phyloP scores from a whole-genome alignment of 768 basidiomycete species.

The Panellus pusillus region DNA sequence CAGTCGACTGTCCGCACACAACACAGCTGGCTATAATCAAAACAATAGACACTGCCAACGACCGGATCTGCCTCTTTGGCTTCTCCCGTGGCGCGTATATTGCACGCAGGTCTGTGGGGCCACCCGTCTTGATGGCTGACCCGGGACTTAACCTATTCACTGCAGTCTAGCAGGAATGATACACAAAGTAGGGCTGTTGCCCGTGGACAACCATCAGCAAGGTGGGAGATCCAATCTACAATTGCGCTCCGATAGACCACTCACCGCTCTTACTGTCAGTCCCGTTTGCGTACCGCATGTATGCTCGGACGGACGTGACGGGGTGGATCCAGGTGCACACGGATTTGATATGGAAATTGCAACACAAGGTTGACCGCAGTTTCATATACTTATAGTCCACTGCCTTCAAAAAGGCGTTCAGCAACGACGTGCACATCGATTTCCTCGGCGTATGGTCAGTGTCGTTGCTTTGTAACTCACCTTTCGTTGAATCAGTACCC shows the following conservation, averaged over 20 bases:
- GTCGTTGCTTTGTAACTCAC: neutral
- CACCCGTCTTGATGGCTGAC: neutral
- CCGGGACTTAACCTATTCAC: neutral
- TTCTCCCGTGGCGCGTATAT: constrained; percentile 71
- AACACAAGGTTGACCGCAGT: neutral
- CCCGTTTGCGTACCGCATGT: constrained; percentile 66
- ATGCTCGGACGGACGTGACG: constrained; percentile 46
- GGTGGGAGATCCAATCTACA: neutral
- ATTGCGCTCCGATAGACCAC: neutral
- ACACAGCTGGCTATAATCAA: neutral
- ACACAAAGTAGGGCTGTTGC: constrained; percentile 51
- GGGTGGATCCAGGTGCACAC: constrained; percentile 39
- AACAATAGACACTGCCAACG: constrained; percentile 44
- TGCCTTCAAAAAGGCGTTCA: constrained; percentile 58
- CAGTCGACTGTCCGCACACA: constrained; percentile 20
- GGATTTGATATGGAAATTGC: too few relatives aligned
- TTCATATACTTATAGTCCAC: constrained; percentile 33
- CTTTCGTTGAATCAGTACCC: neutral
- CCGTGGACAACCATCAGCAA: constrained; percentile 51
- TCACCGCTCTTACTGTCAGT: constrained; percentile 28
- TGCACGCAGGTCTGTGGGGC: constrained; percentile 42
- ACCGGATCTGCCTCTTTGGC: constrained; percentile 65
- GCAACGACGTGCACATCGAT: constrained; percentile 51
- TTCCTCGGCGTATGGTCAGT: constrained; percentile 59
- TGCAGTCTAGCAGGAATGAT: constrained; percentile 50